Conservation (phyloP, 495 filamentous ascomycete genomes). For the Parathielavia appendiculata region DNA sequence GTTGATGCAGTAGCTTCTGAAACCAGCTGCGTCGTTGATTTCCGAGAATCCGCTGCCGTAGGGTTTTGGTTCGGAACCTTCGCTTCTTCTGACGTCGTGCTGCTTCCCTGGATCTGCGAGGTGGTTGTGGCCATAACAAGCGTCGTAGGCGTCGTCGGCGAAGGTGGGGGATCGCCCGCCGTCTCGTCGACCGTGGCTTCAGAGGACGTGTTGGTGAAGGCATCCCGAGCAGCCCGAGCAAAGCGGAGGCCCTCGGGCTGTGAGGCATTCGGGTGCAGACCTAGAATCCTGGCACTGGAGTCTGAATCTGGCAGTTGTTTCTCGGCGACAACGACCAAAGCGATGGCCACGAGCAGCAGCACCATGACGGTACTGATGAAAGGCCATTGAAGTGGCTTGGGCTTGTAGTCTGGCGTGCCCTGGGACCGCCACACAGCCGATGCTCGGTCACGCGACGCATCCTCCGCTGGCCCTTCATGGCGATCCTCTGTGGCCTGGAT, state of each 20-base stretch:
- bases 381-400: conserved; percentile 31
- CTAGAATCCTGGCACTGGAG: conserved; percentile 22
- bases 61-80: neutral
- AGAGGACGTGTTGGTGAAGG: conserved; percentile 3
- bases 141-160: neutral
- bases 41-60: neutral
- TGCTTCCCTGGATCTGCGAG: neutral
- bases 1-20: neutral
- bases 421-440: conserved; percentile 9
- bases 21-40: neutral
- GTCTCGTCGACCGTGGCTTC: neutral
- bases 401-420: conserved; percentile 30
- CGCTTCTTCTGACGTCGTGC: neutral
- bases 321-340: conserved; percentile 26
- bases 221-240: neutral
- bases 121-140: neutral
- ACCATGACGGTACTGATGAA: conserved; percentile 28
- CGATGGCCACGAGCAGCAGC: conserved; percentile 28
- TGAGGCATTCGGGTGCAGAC: conserved; percentile 14
- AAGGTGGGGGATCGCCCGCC: neutral
- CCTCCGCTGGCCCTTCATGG: conserved; percentile 13
- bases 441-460: neutral
- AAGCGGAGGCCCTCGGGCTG: conserved; percentile 5
- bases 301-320: conserved; percentile 32
- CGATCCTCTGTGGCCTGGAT: conserved; percentile 27